Base-by-base conservation (phyloP, 805 yeast species). In the Schizosaccharomyces osmophilus region DNA sequence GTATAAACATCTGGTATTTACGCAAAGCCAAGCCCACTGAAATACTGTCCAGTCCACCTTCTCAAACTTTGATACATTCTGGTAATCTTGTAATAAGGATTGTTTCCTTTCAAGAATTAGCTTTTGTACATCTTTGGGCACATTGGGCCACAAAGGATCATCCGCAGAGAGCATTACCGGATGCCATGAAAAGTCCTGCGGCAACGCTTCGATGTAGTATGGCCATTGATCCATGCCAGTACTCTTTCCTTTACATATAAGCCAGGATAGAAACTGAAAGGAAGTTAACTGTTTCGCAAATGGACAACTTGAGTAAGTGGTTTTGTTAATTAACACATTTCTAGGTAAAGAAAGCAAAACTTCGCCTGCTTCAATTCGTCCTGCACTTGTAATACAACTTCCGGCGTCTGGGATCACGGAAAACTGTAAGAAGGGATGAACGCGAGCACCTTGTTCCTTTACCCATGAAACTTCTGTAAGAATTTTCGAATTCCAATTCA, bases 1-100 rank as follows among this genome's bases (percentile, higher is more conserved):
- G 29, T 57, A 57, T 36, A 57, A 36, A 26, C 60, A 57, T 36
- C 60, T 24, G 6, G 60, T 57, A 36, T 57, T 57, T 32, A 57
- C 60, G 26, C 57, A 51, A 17, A 51, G 36, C 57, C 57, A 51
- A 24, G 36, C 57, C 57, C 31, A 29, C 26, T 51, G 57, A 26
- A 51, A 51, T 15, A 17, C 17, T 29, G 17, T 1, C 31, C n/a
- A 29, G 36, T 51, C 57, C 1, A 51, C 2, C 2, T 6, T 26
- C 22, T 24, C 57, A 51, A 51, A 51, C n/a, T 22, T 51, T 24
- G 31, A 24, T 13, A 51, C 36, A 2, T 2, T 17, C 9, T 22
- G 31, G 17, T 51, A 51, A 51, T 51, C 57, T 4, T 24, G 8
- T 17, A 17, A 17, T 29, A 51, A 17, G 8, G 26, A 22, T 24